Conservation (phyloP, 768 basidiomycete genomes). For the Suillus subluteus region DNA sequence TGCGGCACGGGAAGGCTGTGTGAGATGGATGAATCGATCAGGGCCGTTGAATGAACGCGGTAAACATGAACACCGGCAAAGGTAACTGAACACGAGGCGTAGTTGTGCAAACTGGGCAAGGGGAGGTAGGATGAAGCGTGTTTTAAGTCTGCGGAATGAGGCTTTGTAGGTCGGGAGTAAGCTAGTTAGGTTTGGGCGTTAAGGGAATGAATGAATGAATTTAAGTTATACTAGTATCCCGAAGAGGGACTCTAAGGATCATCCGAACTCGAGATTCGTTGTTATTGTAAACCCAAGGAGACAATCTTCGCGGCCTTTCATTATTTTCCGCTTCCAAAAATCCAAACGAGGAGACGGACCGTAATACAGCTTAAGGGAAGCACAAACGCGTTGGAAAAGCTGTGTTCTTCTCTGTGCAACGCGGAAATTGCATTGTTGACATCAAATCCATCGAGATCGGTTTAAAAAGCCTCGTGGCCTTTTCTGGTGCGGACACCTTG, state of each 20-base stretch:
- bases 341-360: slow-evolving; percentile 26
- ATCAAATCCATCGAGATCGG: slow-evolving; percentile 14
- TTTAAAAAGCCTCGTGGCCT: slow-evolving; percentile 26
- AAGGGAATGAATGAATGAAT: slow-evolving; percentile 20
- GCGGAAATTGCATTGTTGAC: slow-evolving; percentile 36
- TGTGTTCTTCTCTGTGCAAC: slow-evolving; percentile 26
- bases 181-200: slow-evolving; percentile 18
- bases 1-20: slow-evolving; percentile 43
- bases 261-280: not conserved
- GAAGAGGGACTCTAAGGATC: slow-evolving; percentile 9
- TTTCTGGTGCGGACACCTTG: slow-evolving; percentile 19
- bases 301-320: slow-evolving; percentile 33
- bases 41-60: slow-evolving; percentile 48
- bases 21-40: slow-evolving; percentile 39
- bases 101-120: slow-evolving; percentile 41
- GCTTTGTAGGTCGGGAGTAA: slow-evolving; percentile 24
- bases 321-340: slow-evolving; percentile 15
- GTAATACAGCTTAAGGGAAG: slow-evolving; percentile 15
- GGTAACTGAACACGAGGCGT: slow-evolving; percentile 50
- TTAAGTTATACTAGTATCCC: slow-evolving; percentile 21
- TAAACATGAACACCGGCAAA: slow-evolving; percentile 50
- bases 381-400: slow-evolving; percentile 18
- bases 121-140: slow-evolving; percentile 37
- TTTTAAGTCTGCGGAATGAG: slow-evolving; percentile 33
- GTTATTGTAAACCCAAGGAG: slow-evolving; percentile 20